Evolutionary conservation across 768 basidiomycete genomes (phyloP).

Genomic region (Trametes sanguinea): DNA sequence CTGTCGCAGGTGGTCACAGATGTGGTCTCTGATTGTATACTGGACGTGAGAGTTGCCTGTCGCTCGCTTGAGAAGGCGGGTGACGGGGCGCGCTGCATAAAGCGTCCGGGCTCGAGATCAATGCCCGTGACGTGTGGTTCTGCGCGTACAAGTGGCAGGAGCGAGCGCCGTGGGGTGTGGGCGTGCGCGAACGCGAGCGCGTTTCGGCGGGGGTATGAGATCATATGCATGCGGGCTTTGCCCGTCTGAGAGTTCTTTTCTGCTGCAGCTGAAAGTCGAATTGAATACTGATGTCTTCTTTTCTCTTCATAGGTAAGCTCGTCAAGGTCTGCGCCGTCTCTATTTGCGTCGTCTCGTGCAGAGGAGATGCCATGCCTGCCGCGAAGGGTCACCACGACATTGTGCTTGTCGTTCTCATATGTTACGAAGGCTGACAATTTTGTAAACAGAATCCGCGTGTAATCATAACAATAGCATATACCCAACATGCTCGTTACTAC

Average conservation of each 20-base stretch:
- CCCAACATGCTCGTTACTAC: background rate
- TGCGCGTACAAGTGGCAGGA: conserved; percentile 59
- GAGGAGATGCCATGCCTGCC: no score
- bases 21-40: conserved; percentile 49
- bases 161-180: conserved; percentile 39
- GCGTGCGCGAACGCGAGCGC: conserved; percentile 1
- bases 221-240: conserved; percentile 29
- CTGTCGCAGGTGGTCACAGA: conserved; percentile 67
- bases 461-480: background rate
- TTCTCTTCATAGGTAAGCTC: conserved; percentile 1
- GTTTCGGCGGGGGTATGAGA: conserved; percentile 34
- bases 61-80: background rate
- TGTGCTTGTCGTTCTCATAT: background rate
- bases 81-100: conserved; percentile 44
- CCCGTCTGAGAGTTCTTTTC: conserved; percentile 29
- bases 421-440: background rate
- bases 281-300: background rate
- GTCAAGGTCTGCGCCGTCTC: no score
- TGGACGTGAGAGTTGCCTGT: conserved; percentile 39
- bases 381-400: no score
- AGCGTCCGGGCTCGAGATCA: conserved; percentile 53
- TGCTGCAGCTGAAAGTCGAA: background rate
- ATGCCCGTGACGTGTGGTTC: conserved; percentile 64
- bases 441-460: background rate
- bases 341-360: no score